phyloP scores from a whole-genome alignment of 768 basidiomycete genomes.

The Psilocybe azurescens region DNA sequence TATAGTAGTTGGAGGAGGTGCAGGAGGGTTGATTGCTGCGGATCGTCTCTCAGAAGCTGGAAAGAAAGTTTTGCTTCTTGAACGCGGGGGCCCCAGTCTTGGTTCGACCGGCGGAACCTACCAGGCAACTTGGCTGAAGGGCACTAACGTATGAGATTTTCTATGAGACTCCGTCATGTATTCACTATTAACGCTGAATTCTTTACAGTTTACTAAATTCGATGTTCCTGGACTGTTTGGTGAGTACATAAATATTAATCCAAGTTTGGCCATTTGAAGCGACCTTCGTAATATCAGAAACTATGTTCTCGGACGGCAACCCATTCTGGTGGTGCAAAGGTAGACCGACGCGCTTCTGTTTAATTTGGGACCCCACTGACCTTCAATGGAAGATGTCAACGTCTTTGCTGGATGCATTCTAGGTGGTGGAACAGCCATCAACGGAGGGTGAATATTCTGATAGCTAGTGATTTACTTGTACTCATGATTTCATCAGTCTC shows the following conservation, averaged over 20 bases:
- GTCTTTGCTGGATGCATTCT: slow-evolving; percentile 69
- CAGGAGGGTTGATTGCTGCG: slow-evolving; percentile 62
- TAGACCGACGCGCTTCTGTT: slow-evolving; percentile 15
- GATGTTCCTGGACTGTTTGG: slow-evolving; percentile 67
- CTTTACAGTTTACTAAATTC: slow-evolving; percentile 61
- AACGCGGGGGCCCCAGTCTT: slow-evolving; percentile 68
- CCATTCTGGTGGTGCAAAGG: slow-evolving; percentile 72
- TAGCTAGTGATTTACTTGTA: neutral
- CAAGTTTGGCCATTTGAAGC: too few relatives aligned
- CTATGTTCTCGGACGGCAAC: slow-evolving; percentile 63
- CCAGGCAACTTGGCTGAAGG: slow-evolving; percentile 52
- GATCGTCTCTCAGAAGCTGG: slow-evolving; percentile 65
- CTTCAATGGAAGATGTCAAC: slow-evolving; percentile 47
- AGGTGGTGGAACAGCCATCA: slow-evolving; percentile 67
- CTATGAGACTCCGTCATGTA: neutral
- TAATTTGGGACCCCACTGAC: neutral
- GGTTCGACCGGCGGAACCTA: slow-evolving; percentile 64
- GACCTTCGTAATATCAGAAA: slow-evolving; percentile 38
- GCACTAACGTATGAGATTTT: slow-evolving; percentile 43
- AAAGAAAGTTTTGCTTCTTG: slow-evolving; percentile 66
- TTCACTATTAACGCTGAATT: neutral
- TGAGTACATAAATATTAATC: slow-evolving; percentile 8
- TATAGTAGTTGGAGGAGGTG: slow-evolving; percentile 62
- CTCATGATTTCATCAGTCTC: slow-evolving; percentile 31
- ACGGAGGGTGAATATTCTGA: slow-evolving; percentile 55